A percentile compares a stretch with the other conserved stretches of the same genome.
These are phyloP conservation scores for Cucurbita ficifolia DNA, from an alignment of 306 rosid genomes.

Conservation along the genomic window DNA sequence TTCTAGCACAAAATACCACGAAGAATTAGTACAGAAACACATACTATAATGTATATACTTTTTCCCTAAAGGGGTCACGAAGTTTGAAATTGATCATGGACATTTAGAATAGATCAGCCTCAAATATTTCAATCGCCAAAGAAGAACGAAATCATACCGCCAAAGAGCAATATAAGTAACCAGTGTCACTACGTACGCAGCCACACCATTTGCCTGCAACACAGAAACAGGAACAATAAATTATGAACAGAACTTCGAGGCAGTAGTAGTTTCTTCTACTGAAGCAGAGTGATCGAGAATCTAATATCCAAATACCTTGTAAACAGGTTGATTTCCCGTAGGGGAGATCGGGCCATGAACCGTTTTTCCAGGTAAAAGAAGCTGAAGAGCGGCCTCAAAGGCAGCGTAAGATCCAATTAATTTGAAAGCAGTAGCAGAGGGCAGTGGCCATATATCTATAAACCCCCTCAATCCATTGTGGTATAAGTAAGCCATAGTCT, in stretches of 20 bases:
- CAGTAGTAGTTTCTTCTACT: too few species aligned
- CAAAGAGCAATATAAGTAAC: constrained; percentile 62
- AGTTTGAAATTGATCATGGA: not conserved
- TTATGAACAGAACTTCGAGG: not conserved
- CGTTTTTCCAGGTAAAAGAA: constrained; percentile 60
- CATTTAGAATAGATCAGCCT: not conserved
- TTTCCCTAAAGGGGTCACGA: not conserved
- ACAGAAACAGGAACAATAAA: not conserved
- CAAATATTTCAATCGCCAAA: not conserved
- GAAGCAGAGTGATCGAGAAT: too few species aligned
- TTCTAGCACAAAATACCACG: not conserved
- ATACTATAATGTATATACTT: not conserved
- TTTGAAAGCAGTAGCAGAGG: constrained; percentile 48
- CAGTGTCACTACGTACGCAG: constrained; percentile 61
- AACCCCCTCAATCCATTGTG: constrained; percentile 34
- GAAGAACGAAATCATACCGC: constrained; percentile 54
- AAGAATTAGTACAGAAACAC: not conserved
- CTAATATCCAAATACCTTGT: constrained; percentile 41
- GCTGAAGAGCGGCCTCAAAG: constrained; percentile 78
- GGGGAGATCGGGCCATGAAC: constrained; percentile 88
- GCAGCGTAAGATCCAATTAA: constrained; percentile 48
- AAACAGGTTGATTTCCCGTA: constrained; percentile 62
- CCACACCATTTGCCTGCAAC: constrained; percentile 72
- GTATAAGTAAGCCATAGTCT: constrained; percentile 31
- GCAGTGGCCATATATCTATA: constrained; percentile 56